Conservation (phyloP, 805 yeast species). For the Yarrowia alimentaria region DNA sequence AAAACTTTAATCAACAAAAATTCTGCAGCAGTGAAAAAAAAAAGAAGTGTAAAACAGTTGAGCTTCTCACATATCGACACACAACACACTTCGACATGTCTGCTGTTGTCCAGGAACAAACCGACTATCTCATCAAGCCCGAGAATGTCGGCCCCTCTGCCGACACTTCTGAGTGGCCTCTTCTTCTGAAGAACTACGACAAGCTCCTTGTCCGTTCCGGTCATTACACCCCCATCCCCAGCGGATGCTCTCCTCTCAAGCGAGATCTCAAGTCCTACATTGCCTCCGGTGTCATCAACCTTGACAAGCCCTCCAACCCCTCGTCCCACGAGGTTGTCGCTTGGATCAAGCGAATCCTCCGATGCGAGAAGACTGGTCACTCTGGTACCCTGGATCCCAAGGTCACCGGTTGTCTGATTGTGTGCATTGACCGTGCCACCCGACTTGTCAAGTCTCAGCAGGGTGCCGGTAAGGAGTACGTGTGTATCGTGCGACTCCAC, state of each 20-base stretch:
- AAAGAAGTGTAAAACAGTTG: too few species aligned
- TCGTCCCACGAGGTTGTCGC: slow-evolving; percentile 99
- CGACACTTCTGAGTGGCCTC: slow-evolving; percentile 94
- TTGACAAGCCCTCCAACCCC: slow-evolving; percentile 98
- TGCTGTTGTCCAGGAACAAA: slow-evolving; percentile 34
- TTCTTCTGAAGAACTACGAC: slow-evolving; percentile 89
- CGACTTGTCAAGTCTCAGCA: slow-evolving; percentile 97
- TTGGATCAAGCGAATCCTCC: slow-evolving; percentile 93
- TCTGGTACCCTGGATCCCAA: slow-evolving; percentile 98
- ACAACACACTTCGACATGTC: slow-evolving; percentile 43
- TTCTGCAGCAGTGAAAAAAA: slow-evolving; percentile 26
- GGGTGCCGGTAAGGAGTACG: slow-evolving; percentile 99
- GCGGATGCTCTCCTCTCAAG: slow-evolving; percentile 91
- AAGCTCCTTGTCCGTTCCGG: slow-evolving; percentile 91
- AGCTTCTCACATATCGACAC: slow-evolving; percentile 26
- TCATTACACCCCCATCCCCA: slow-evolving; percentile 95
- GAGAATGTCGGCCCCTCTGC: slow-evolving; percentile 68
- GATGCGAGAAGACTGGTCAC: slow-evolving; percentile 98
- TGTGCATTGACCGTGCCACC: slow-evolving; percentile 97
- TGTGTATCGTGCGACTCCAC: slow-evolving; percentile 93
- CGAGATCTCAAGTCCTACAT: slow-evolving; percentile 89
- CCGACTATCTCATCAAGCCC: slow-evolving; percentile 82
- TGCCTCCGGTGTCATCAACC: slow-evolving; percentile 92
- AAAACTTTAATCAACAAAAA: slow-evolving; percentile 10
- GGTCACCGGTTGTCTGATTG: slow-evolving; percentile 98